Evolutionary conservation across 768 basidiomycete species (phyloP), one percentile per base, ranked within the genome.

Genomic region (Suillus paluster): DNA sequence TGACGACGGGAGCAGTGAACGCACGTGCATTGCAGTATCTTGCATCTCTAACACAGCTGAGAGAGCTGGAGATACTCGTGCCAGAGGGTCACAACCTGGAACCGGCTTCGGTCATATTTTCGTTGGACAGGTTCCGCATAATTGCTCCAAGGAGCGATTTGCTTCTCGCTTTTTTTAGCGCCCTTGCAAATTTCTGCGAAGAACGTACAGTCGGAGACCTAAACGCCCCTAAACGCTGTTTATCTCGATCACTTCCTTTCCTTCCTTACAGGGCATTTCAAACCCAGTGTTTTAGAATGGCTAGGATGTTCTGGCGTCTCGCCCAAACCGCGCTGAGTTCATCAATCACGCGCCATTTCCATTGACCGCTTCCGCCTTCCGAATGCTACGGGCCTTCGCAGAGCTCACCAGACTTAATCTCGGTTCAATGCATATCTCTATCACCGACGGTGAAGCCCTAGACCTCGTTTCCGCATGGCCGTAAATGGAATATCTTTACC

Each of bases 21-120:
- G 33, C 39, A 9, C 52, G 21, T n/a, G 23, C 34, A 38, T 54
- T 54, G 53, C 36, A 54, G 8, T 36, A 54, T 38, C 53, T 54
- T 54, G 21, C 19, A 4, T 54, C 53, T 33, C 10, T 54, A 23
- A 11, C 38, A 44, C n/a, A 9, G 10, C 36, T 38, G 23, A 36
- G 21, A 23, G 36, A 38, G 21, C 5, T 38, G 23, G 10, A 38
- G 23, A 54, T 38, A 10, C 53, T 54, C 23, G 17, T 38, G 2
- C 36, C 53, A 25, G 53, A 54, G 25, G 36, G 53, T 25, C 3
- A 38, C 36, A 38, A 2, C 9, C 10, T 25, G 9, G 54, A 55
- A 9, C 54, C 36, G 11, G 3, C 23, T 7, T 39, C 38, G 17
- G 23, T 55, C 36, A 19, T 19, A 25, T 54, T 54, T 17, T 23